Evolutionary conservation across 306 rosid genomes (phyloP), one percentile per base, ranked within the genome.

Genomic region (Myrica gale): DNA sequence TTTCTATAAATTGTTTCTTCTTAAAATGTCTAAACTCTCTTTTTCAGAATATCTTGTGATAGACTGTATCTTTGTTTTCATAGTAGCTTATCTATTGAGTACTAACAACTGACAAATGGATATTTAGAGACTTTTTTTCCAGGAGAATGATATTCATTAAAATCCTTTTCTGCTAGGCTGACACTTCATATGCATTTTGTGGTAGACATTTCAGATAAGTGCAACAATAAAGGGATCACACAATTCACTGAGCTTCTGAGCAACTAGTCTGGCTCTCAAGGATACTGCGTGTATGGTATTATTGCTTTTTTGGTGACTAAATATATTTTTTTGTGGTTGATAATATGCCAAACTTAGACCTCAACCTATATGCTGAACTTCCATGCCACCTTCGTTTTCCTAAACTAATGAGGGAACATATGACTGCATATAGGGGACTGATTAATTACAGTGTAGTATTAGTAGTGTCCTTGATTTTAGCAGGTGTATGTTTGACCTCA

Each of bases 181-280:
- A 2, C 37, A 32, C 0, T 73, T 23, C 43, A 71, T 46, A 63
- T 82, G 69, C 76, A 32, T 32, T 47, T 81, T 5, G 23, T 84
- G 81, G 20, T 81, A 96, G 99, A 97, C 62, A 90, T 96, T 80
- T 85, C 87, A 58, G 86, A 87, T 73, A 84, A 87, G 79, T 96
- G 99, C 80, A 78, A 92, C 32, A 65, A 74, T 68, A 60, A 4
- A 78, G 93, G 87, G 57, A 74, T 87, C 55, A 82, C 79, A 68
- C 77, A 67, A 13, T 76, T 88, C 84, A 87, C 96, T 0, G 37
- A 89, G 82, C 58, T 62, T 70, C 78, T 96, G 81, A 78, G 23
- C 47, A 83, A 52, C 69, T 88, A 65, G 74, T 84, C 99, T 60
- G 93, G 88, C 61, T 70, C 20, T 79, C 20, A 82, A 77, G 99